These are phyloP conservation scores for Apiotrichum laibachii DNA, from an alignment of 1,284 basidiomycete species.

Conservation along the genomic window DNA sequence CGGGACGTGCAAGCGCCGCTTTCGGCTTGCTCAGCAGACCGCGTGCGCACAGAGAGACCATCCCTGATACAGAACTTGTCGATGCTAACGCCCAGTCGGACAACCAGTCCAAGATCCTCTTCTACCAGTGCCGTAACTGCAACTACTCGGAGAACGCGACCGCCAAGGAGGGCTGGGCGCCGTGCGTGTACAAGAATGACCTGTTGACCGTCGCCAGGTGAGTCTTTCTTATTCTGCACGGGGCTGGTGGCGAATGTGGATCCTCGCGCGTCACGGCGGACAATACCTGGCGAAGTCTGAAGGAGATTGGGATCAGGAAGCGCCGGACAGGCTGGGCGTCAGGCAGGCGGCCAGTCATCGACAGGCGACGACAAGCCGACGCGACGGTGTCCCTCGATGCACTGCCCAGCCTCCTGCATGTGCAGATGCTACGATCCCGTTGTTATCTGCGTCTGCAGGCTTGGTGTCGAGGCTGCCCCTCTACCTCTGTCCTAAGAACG, in stretches of 20 bases:
- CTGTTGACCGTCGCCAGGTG: slow-evolving; percentile 89
- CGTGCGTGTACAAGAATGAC: slow-evolving; percentile 86
- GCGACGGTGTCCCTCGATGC: too few species aligned
- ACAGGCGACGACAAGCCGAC: too few species aligned
- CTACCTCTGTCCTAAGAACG: too few species aligned
- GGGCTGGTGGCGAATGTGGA: background rate
- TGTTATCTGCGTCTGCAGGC: too few species aligned
- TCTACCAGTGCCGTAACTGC: slow-evolving; percentile 93
- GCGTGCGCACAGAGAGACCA: background rate
- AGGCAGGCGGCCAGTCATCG: too few species aligned
- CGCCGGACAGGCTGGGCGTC: too few species aligned
- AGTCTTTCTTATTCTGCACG: slow-evolving; percentile 41
- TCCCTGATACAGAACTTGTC: background rate
- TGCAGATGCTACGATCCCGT: too few species aligned
- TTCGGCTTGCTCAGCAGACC: background rate
- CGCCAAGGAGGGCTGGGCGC: slow-evolving; percentile 62
- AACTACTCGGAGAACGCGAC: slow-evolving; percentile 74
- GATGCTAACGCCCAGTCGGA: slow-evolving; percentile 58
- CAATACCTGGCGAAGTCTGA: too few species aligned
- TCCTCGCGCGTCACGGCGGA: background rate
- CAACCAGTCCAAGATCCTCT: slow-evolving; percentile 76
- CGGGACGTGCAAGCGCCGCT: background rate
- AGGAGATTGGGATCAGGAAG: too few species aligned
- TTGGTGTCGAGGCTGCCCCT: too few species aligned
- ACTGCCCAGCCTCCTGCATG: too few species aligned